These are phyloP conservation scores for Yamadazyma jaroonii DNA, from an alignment of 1,139 yeast genomes.

Conservation along the genomic window DNA sequence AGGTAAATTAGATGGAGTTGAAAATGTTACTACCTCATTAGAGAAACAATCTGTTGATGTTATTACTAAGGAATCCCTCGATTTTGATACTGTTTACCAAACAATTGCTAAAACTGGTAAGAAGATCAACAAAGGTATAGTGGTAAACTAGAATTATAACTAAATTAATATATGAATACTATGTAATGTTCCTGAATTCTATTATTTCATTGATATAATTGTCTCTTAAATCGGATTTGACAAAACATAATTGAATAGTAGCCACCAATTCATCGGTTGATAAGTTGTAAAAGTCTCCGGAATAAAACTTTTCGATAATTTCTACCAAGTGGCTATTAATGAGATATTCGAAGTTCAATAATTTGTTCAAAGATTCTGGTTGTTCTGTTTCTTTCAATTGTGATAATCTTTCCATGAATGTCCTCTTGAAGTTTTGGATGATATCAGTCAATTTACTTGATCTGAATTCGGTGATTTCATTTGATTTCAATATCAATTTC, in stretches of 20 bases:
- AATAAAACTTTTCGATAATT: constrained; percentile 67
- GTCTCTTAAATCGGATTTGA: constrained; percentile 66
- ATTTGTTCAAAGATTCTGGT: constrained; percentile 35
- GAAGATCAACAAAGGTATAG: constrained; percentile 62
- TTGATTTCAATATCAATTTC: constrained; percentile 23
- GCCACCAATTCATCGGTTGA: constrained; percentile 62
- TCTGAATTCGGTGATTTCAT: constrained; percentile 38
- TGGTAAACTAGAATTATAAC: constrained; percentile 5
- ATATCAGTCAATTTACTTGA: constrained; percentile 29
- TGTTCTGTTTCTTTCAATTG: constrained; percentile 17
- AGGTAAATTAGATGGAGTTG: constrained; percentile 70
- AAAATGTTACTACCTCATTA: constrained; percentile 67
- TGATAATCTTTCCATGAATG: constrained; percentile 16
- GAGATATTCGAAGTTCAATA: constrained; percentile 44
- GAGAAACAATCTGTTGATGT: constrained; percentile 85
- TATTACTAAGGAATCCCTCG: constrained; percentile 48
- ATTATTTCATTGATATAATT: constrained; percentile 59
- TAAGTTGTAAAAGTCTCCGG: constrained; percentile 72
- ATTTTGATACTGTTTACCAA: constrained; percentile 73
- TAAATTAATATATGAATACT: neutral
- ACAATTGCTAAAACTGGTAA: constrained; percentile 92
- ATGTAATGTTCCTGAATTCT: constrained; percentile 21
- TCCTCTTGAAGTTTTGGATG: constrained; percentile 18
- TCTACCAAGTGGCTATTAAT: constrained; percentile 59
- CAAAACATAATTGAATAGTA: constrained; percentile 59